Evolutionary conservation across 2,329 filamentous ascomycete genomes (phyloP), one percentile per base, ranked within the genome.

Genomic region (Ophiocordyceps camponoti-rufipedis): DNA sequence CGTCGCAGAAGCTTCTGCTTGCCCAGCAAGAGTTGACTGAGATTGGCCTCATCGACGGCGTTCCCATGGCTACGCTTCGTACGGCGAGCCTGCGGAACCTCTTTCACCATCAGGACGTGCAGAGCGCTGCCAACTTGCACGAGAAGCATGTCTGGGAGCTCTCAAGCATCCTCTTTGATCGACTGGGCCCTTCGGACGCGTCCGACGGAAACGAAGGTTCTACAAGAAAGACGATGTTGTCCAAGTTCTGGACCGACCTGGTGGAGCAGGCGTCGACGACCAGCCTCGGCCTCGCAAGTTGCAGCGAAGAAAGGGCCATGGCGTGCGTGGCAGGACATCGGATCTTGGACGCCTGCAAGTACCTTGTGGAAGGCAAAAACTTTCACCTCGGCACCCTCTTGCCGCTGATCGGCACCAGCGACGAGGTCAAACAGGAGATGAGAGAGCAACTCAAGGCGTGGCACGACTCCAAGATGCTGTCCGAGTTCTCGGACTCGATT

Each of bases 61-160:
- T 83, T 38, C 85, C 86, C 7, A 67, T 67, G 41, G 78, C 78
- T 2, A 63, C 59, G 9, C 59, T 80, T 1, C 62, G 62, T 48
- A 51, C 56, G 2, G 47, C 51, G 1, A 61, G 53, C 9, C 54
- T 68, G 11, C 60, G 57, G 52, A 56, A 62, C 38, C 49, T 66
- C 16, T 69, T 64, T 50, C 67, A 62, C 48, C 60, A 60, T 39
- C 63, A 63, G 42, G 62, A 63, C 38, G 55, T 60, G 52, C 63
- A 58, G 18, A 61, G 66, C 50, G 63, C 66, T 14, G 68, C 68
- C 19, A 68, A 62, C 45, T 61, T 66, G 18, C 75, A 85, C 47
- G 85, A 93, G 61, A 76, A 78, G 55, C 69, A 78, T 13, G 78
- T 91, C 1, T 98, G 93, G 91, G 75, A 85, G 49, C 69, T 98